Base-by-base conservation (phyloP, 331 rosid genomes). In the Acacia concinna region DNA sequence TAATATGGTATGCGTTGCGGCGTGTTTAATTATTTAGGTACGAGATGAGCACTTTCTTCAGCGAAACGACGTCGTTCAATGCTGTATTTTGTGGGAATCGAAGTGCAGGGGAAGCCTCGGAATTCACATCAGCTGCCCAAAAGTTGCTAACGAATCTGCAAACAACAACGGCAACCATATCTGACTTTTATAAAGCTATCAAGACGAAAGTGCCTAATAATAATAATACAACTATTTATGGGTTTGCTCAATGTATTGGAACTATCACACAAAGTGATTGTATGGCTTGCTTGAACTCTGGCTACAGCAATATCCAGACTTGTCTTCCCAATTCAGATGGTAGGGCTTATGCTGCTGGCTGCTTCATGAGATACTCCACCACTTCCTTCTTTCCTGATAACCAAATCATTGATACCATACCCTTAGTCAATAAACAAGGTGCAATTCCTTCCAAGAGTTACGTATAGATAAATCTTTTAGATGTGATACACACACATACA, bases 171-270 rank as follows among this genome's bases (percentile, higher is more conserved):
- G 10, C 67, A 13, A 60, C 11, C n/a, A 30, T 60, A 2, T 1
- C n/a, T 60, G 38, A n/a, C 18, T 60, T 60, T 15, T 13, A 28
- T 60, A 38, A 30, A 28, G 67, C 67, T 14, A 13, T 0, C n/a
- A 60, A 60, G 38, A 60, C 67, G 4, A 37, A 30, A 60, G 38
- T 30, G 38, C 67, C 38, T 27, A 60, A 60, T 66, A 60, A 60
- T 66, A 66, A 66, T 37, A 71, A 56, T 32, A 63, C 90, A 52
- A 77, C 31, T 60, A 60, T 89, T 15, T 91, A 88, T 74, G 94
- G 86, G 10, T 78, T 91, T 67, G 97, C 97, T 72, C 97, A 91
- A 31, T 91, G 97, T 78, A 91, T 79, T 43, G 87, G 86, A 51
- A 84, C 92, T 30, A 82, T 73, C 56, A 54, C 79, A 17, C 49